Base-by-base conservation (phyloP, 129 eudicot genomes). In the Sambucus nigra region DNA sequence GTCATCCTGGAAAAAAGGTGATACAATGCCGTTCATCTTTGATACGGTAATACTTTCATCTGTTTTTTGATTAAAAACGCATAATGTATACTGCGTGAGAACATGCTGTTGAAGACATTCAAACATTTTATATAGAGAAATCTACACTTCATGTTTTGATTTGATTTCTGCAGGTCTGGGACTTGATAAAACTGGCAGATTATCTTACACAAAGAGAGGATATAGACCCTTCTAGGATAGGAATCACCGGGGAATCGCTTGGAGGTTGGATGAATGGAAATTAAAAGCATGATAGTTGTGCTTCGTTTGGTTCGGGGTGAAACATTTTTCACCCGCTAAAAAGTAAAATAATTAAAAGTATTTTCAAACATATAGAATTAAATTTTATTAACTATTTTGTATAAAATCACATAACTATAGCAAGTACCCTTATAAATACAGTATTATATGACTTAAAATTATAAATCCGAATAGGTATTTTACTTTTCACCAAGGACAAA, bases 21-120 rank as follows among this genome's bases (percentile, higher is more conserved):
- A 92, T 54, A 92, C 96, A n/a, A 92, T 92, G 99, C 99, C 99
- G 46, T 92, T 92, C 80, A 82, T 86, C 46, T 92, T 77, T 73
- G 99, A 92, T 68, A 92, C 99, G 74, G 94, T 88, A 69, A 51
- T 29, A 26, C 22, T 53, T 47, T 55, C 25, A 5, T 41, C 5
- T 40, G n/a, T 55, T 38, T 57, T 35, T 7, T 42, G 52, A 24
- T 22, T 29, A 42, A 42, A 42, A 42, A 42, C 42, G 12, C 1
- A 1, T 35, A 15, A 15, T 35, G 3, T n/a, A n/a, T n/a, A n/a
- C n/a, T n/a, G n/a, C n/a, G n/a, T n/a, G n/a, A n/a, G n/a, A n/a
- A n/a, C n/a, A n/a, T n/a, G n/a, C n/a, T n/a, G n/a, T n/a, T n/a
- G 13, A 35, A 35, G 38, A 35, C 13, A 16, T 14, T 47, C 5